Base-by-base conservation (phyloP, 2,329 filamentous ascomycete species). In the Lasiodiplodia hormozganensis region DNA sequence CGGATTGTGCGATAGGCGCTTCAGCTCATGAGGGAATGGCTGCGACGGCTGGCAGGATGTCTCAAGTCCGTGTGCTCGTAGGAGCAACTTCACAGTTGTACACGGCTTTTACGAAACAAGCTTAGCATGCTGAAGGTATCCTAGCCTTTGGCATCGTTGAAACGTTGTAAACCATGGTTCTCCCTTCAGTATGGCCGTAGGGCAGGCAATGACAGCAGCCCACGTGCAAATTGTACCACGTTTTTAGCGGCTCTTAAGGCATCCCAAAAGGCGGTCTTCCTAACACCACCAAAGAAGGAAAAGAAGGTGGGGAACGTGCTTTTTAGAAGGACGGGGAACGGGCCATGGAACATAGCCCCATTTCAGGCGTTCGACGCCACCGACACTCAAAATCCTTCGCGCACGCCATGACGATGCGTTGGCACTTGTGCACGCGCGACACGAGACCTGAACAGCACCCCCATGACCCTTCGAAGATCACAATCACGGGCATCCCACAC, bases 291-390 rank as follows among this genome's bases (percentile, higher is more conserved):
- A 21, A 18, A 47, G 43, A 47, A 47, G 43, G 43, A 47, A 28
- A 34, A 47, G 43, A 47, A 47, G 43, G 43, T 47, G n/a, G n/a
- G 43, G 43, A 47, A 47, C 43, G 43, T 47, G 43, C 43, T 10
- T 47, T 47, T 47, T 21, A 47, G 43, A 47, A 47, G 43, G 43
- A n/a, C 38, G 43, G 18, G 43, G 43, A 21, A 47, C 43, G 43
- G 43, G 43, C 40, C 40, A 43, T 18, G 7, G 43, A 47, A 47
- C n/a, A 21, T 47, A 47, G n/a, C 43, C 43, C 21, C 43, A 47
- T n/a, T 47, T 47, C 43, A 47, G 43, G 43, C 43, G 43, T 47
- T n/a, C 43, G 43, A 47, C 43, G 43, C 43, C 43, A 47, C 43
- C 43, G 43, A 21, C 43, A 47, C 43, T 47, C 43, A 47, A 47